Base-by-base conservation (phyloP, 305 asterid genomes). In the Andrographis paniculata region DNA sequence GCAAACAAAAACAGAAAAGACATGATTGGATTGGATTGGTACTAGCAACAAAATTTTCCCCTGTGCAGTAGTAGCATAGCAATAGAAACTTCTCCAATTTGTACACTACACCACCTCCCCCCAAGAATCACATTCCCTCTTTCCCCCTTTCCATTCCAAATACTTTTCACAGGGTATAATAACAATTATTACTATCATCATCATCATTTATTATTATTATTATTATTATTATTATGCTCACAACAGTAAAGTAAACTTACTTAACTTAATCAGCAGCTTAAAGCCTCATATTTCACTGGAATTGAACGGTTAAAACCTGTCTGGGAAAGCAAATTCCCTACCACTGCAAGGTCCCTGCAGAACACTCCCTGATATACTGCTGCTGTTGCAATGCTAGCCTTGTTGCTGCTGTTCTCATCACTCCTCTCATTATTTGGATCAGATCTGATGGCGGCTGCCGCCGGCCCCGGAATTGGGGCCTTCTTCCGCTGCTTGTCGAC, bases 311-410 rank as follows among this genome's bases (percentile, higher is more conserved):
- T 85, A 46, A 77, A 89, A 39, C 91, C 91, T 0, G 80, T 51
- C 61, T 85, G 97, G 42, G 97, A 68, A 1, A 89, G 73, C 68
- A 89, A 60, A 48, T 56, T 77, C 14, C 93, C 97, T 10, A 89
- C 95, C 15, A 70, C 72, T 0, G 93, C 72, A 45, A 89, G 74
- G 64, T 89, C 96, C 75, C 98, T 64, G 61, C 98, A 89, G 52
- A 89, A 89, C 14, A 78, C 95, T 6, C 94, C 96, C 58, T 89
- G 93, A 50, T 70, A 78, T 23, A 57, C 74, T 1, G 95, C 69
- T 0, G 75, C 42, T 8, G 70, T 66, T 7, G 77, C 79, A 0
- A 74, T 55, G 17, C 66, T 49, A 61, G 58, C 14, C 42, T 47
- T 0, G 58, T 37, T 14, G 58, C 40, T 20, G 35, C 30, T n/a